phyloP scores from a whole-genome alignment of 352 stramenopile genomes.

The Phytophthora rubi region DNA sequence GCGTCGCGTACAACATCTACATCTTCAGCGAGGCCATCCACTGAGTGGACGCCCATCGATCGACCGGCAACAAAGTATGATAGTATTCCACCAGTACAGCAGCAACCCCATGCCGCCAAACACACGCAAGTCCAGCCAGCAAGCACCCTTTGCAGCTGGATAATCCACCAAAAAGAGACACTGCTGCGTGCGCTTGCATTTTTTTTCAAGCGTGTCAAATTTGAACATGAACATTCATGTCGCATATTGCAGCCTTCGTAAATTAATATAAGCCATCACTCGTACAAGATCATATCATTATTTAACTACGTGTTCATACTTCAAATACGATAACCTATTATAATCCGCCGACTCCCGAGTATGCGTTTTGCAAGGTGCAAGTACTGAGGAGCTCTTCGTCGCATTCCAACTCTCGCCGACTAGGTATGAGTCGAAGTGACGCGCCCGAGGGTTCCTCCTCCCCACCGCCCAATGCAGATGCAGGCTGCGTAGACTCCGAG shows the following conservation, averaged over 20 bases:
- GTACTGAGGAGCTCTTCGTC: neutral
- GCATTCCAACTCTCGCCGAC: neutral
- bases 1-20: conserved; percentile 54
- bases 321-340: no score
- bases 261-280: no score
- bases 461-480: neutral
- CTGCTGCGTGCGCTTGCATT: no score
- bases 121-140: neutral
- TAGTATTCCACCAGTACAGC: neutral
- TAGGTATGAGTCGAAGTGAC: neutral
- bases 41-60: conserved; percentile 5
- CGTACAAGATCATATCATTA: no score
- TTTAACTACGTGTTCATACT: no score
- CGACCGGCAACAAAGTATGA: neutral
- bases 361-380: neutral
- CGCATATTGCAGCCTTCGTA: no score
- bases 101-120: neutral
- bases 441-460: neutral
- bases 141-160: neutral
- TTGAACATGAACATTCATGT: no score
- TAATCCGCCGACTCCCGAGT: no score
- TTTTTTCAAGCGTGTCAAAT: no score
- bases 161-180: neutral
- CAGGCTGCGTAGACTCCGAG: conserved; percentile 15
- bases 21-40: conserved; percentile 46